phyloP scores from a whole-genome alignment of 495 filamentous ascomycete genomes.

The Cercophora newfieldiana region DNA sequence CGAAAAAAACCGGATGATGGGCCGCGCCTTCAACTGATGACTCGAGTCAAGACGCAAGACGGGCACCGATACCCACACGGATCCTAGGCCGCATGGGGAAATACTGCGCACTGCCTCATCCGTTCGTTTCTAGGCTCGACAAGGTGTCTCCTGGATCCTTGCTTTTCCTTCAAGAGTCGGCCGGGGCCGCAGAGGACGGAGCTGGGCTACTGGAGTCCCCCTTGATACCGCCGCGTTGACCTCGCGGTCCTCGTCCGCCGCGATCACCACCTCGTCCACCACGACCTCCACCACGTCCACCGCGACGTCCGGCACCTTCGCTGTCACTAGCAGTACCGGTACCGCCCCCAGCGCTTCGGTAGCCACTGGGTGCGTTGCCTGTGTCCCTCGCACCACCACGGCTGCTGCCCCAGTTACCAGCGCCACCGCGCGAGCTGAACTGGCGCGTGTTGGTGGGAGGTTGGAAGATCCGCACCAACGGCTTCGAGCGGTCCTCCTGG shows the following conservation, averaged over 20 bases:
- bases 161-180: conserved; percentile 44
- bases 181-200: conserved; percentile 49
- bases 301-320: conserved; percentile 64
- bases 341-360: conserved; percentile 65
- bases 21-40: neutral
- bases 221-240: conserved; percentile 61
- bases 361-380: conserved; percentile 58
- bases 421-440: conserved; percentile 57
- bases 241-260: conserved; percentile 57
- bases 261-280: conserved; percentile 54
- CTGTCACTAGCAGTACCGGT: conserved; percentile 72
- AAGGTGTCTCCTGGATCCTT: neutral
- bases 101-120: neutral
- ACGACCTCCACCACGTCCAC: conserved; percentile 63
- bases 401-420: conserved; percentile 74
- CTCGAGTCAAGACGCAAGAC: neutral
- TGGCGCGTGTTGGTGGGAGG: conserved; percentile 52
- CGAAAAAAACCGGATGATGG: neutral
- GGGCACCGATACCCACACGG: neutral
- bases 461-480: conserved; percentile 78
- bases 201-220: conserved; percentile 55
- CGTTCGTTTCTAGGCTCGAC: neutral
- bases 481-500: conserved; percentile 66
- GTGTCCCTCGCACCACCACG: conserved; percentile 50
- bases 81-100: neutral